These are phyloP conservation scores for Picea abies DNA, from an alignment of 83 land plant genomes.

Conservation along the genomic window DNA sequence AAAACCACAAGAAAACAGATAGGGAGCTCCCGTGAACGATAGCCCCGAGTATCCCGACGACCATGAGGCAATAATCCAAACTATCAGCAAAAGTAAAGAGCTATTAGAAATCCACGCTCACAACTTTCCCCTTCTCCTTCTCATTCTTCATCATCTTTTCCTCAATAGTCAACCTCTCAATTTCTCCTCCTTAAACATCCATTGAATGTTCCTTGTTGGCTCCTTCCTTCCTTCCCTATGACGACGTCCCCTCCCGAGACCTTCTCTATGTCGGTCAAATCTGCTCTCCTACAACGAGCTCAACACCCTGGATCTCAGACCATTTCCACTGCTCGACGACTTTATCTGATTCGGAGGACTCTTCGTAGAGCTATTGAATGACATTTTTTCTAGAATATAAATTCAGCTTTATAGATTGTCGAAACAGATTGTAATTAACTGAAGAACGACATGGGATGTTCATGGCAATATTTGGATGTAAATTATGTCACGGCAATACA, in stretches of 20 bases:
- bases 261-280: neutral
- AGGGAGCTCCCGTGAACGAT: conserved; percentile 86
- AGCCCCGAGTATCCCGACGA: conserved; percentile 79
- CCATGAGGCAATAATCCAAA: conserved; percentile 76
- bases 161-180: neutral
- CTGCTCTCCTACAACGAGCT: conserved; percentile 19
- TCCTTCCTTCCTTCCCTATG: neutral
- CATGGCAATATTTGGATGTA: too few species aligned
- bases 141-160: neutral
- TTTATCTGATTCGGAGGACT: too few species aligned
- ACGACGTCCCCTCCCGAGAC: neutral
- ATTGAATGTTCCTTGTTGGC: neutral
- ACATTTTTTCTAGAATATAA: too few species aligned
- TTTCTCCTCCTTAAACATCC: neutral
- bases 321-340: conserved; percentile 49
- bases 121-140: conserved; percentile 13
- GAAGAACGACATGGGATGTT: too few species aligned
- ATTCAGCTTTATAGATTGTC: too few species aligned
- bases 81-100: conserved; percentile 88
- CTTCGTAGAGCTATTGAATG: too few species aligned
- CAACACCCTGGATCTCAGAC: conserved; percentile 59
- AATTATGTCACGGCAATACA: too few species aligned
- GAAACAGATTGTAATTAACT: too few species aligned
- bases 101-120: conserved; percentile 48
- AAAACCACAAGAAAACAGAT: conserved; percentile 85